phyloP scores from a whole-genome alignment of 1,284 basidiomycete genomes.

The Fomitopsis palustris region DNA sequence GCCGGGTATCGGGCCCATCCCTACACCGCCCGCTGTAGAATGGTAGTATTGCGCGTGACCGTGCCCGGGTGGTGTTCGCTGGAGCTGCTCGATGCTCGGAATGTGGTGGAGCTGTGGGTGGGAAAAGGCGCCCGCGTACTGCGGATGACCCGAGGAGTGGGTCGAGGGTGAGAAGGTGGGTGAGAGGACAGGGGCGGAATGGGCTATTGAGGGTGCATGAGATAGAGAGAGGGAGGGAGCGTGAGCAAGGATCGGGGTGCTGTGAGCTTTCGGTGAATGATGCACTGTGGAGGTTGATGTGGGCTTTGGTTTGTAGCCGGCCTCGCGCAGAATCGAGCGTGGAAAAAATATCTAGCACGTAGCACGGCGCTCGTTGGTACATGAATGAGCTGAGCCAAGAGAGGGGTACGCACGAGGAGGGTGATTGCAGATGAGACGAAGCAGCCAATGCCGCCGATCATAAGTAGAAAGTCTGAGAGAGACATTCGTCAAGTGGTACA shows the following conservation, averaged over 20 bases:
- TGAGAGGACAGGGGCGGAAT: neutral
- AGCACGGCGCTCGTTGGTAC: neutral
- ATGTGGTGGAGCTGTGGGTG: neutral
- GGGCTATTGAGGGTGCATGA: neutral
- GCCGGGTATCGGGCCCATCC: neutral
- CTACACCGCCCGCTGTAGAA: neutral
- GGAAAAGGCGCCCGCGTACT: constrained; percentile 4
- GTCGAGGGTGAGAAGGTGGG: neutral
- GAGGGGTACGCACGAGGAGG: constrained; percentile 47
- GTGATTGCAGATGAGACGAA: constrained; percentile 74
- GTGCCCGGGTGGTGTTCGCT: neutral
- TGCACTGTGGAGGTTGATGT: constrained; percentile 16
- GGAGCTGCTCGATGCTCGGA: neutral
- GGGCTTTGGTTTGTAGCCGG: constrained; percentile 44
- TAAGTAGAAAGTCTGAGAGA: constrained; percentile 55
- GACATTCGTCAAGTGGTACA: constrained; percentile 1
- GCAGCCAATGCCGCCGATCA: constrained; percentile 66
- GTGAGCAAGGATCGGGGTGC: constrained; percentile 3
- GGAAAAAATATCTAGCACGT: constrained; percentile 68
- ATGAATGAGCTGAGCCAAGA: neutral
- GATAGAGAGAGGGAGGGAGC: constrained; percentile 15
- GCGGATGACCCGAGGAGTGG: constrained; percentile 5
- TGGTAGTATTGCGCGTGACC: neutral
- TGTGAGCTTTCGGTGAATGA: constrained; percentile 23
- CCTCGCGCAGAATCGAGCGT: constrained; percentile 59